A percentile compares a stretch with the other conserved stretches of the same genome.
These are phyloP conservation scores for Smittium culicis DNA, from an alignment of 371 early-diverging fungal genomes.

Conservation along the genomic window DNA sequence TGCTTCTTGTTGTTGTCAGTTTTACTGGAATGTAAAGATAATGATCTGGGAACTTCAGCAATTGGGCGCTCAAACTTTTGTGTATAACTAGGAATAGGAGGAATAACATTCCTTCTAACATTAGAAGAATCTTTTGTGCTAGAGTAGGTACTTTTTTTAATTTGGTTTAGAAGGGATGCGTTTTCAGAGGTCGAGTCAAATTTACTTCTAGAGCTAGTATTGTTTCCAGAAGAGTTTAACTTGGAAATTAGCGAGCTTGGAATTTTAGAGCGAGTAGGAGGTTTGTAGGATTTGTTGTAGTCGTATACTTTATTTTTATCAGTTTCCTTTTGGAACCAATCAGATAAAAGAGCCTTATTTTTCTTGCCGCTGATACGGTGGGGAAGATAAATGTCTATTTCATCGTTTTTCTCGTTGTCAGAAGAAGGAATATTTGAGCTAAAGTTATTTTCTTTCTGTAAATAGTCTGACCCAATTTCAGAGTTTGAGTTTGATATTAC, in stretches of 20 bases:
- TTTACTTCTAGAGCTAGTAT: neutral
- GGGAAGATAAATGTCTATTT: neutral
- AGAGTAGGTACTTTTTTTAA: neutral
- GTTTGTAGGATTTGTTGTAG: neutral
- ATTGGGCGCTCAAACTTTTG: neutral
- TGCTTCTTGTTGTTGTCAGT: too few species aligned
- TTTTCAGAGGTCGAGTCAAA: neutral
- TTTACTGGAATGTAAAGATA: slow-evolving; percentile 1
- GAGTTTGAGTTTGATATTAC: neutral
- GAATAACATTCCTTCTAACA: neutral
- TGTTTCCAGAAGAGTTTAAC: neutral
- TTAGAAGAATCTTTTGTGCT: neutral
- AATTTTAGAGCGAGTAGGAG: neutral
- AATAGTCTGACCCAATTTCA: neutral
- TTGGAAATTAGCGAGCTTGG: neutral
- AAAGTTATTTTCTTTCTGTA: neutral
- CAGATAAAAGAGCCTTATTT: neutral
- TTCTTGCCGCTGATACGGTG: neutral
- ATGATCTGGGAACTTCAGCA: slow-evolving; percentile 1
- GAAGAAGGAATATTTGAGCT: neutral
- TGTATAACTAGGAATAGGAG: neutral
- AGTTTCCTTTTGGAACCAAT: slow-evolving; percentile 1
- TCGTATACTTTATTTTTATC: neutral
- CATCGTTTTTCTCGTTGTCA: neutral
- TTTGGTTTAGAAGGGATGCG: neutral